Evolutionary conservation across 345 rosid species (phyloP), one percentile per base, ranked within the genome.

Genomic region (Eucalyptus pumila): DNA sequence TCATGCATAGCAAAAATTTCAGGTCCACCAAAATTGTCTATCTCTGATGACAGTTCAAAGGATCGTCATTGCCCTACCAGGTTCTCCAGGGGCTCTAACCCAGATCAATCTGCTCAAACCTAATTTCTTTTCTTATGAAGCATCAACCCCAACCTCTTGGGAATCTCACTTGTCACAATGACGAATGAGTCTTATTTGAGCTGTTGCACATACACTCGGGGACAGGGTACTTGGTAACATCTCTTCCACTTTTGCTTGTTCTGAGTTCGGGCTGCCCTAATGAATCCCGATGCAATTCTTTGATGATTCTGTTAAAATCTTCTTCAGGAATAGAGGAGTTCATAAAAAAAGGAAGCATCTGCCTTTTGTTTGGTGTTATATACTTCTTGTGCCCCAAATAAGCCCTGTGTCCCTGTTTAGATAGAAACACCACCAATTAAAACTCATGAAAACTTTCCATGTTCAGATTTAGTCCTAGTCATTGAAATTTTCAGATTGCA

Each of bases 341-440:
- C 65, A 96, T 91, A 89, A 98, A 96, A 90, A 94, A 96, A 48
- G 96, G 98, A 5, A 98, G 98, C 99, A 97, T 96, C 16, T 97
- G 99, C 81, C 97, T 93, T 93, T 98, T 96, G 95, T 96, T 98
- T 44, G 99, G 97, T 51, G 99, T 97, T 49, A 97, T 93, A 45
- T 94, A 94, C 94, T 98, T 97, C 93, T 94, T 98, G 87, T 86
- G 87, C 67, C 87, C 87, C 45, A 44, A 54, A 51, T 86, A 86
- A 34, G 87, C 87, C 87, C 87, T 86, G 48, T 96, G 93, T 88
- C 99, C 97, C 98, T 96, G 97, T 26, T 91, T 37, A 37, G 27
- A 86, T 32, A 54, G 7, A 34, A 54, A 48, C 21, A 37, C 11
- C 5, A 52, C 87, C 47, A 11, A 76, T 76, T 52, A 40, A 52